Evolutionary conservation across 2,329 filamentous ascomycete genomes (phyloP).

Genomic region (Meredithiella fracta): DNA sequence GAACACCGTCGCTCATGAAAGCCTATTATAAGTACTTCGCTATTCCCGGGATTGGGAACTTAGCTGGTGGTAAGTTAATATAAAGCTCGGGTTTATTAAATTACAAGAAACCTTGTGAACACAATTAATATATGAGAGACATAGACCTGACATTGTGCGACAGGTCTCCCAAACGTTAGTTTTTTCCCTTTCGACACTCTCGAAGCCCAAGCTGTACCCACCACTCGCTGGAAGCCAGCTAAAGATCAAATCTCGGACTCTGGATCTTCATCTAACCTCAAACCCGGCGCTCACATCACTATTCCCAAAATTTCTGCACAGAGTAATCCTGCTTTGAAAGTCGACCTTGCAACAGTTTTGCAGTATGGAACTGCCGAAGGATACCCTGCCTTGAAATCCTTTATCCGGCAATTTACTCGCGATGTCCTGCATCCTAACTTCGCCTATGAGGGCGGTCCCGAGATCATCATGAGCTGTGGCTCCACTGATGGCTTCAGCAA

Average conservation of each 20-base stretch:
- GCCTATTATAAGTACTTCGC: conserved; percentile 70
- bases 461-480: conserved; percentile 65
- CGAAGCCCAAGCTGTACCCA: conserved; percentile 61
- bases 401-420: conserved; percentile 61
- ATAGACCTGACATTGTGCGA: not conserved
- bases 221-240: conserved; percentile 54
- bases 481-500: conserved; percentile 77
- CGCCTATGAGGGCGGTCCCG: conserved; percentile 60
- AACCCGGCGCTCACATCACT: conserved; percentile 37
- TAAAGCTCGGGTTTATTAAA: too few species aligned
- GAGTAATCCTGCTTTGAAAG: conserved; percentile 46
- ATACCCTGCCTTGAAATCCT: conserved; percentile 62
- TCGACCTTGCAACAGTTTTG: conserved; percentile 66
- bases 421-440: conserved; percentile 66
- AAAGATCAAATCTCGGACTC: conserved; percentile 14
- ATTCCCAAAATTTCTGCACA: conserved; percentile 52
- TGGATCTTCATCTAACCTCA: conserved; percentile 17
- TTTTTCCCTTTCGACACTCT: conserved; percentile 88
- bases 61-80: conserved; percentile 39
- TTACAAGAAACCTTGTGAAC: not conserved
- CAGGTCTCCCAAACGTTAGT: conserved; percentile 61
- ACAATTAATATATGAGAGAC: not conserved
- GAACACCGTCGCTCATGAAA: conserved; percentile 54
- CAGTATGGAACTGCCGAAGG: conserved; percentile 78
- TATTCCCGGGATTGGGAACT: conserved; percentile 44